Conservation (phyloP, 179 eudicot genomes). For the Camellia oleifera region DNA sequence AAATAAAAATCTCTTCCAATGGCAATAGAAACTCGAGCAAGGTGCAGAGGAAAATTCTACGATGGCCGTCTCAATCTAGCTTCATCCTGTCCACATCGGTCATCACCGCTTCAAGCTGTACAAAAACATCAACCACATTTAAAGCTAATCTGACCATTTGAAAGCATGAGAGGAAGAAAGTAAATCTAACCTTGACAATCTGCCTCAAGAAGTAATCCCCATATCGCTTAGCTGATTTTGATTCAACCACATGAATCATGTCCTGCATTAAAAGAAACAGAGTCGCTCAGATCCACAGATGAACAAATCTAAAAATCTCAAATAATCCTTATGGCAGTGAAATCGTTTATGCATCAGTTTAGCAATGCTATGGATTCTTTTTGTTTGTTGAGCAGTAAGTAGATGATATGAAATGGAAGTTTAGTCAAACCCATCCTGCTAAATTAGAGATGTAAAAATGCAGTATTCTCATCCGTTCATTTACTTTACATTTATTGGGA, state of each 20-base stretch:
- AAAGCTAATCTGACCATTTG: not conserved
- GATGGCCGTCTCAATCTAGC: constrained; percentile 43
- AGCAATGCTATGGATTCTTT: no score
- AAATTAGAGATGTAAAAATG: no score
- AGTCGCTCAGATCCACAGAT: not conserved
- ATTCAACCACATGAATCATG: constrained; percentile 63
- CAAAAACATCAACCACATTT: not conserved
- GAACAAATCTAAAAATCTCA: not conserved
- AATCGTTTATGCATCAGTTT: no score
- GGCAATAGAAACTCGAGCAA: not conserved
- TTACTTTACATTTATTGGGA: no score
- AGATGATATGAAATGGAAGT: no score
- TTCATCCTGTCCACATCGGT: constrained; percentile 80
- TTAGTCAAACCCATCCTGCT: no score
- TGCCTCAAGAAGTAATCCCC: constrained; percentile 76
- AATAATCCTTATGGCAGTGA: not conserved
- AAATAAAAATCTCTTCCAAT: not conserved
- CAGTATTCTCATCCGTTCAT: no score
- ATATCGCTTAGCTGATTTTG: constrained; percentile 73
- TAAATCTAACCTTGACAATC: constrained; percentile 63
- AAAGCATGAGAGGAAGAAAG: not conserved
- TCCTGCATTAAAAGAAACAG: constrained; percentile 48
- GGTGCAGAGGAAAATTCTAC: not conserved
- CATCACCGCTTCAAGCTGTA: constrained; percentile 90
- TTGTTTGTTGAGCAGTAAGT: no score